Evolutionary conservation across 371 early-diverging fungal species (phyloP).

Genomic region (Lichtheimia hyalospora): DNA sequence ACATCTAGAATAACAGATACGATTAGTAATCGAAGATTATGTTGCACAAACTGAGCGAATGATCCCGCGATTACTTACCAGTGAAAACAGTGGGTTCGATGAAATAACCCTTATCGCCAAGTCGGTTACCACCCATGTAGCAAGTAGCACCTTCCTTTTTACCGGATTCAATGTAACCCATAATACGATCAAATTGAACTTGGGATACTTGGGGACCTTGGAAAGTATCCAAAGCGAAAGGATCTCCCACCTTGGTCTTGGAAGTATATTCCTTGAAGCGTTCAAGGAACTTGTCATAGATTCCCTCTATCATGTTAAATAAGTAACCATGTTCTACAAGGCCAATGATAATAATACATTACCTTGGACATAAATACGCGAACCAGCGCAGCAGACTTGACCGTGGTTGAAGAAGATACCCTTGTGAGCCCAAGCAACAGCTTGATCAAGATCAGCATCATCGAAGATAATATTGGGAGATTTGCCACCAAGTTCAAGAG

Average conservation of each 20-base stretch:
- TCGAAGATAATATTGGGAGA: slow-evolving; percentile 92
- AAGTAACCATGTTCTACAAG: neutral
- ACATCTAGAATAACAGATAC: slow-evolving; percentile 10
- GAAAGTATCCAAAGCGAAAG: slow-evolving; percentile 53
- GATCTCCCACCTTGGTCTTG: slow-evolving; percentile 61
- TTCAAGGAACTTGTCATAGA: slow-evolving; percentile 74
- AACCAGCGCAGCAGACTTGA: slow-evolving; percentile 83
- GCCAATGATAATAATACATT: neutral
- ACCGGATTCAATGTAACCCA: slow-evolving; percentile 53
- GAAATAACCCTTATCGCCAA: slow-evolving; percentile 51
- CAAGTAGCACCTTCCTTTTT: slow-evolving; percentile 52
- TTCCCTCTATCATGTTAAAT: slow-evolving; percentile 25
- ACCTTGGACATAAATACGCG: slow-evolving; percentile 82
- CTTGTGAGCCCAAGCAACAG: slow-evolving; percentile 68
- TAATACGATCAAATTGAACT: slow-evolving; percentile 71
- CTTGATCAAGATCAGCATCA: slow-evolving; percentile 80
- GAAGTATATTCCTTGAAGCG: slow-evolving; percentile 62
- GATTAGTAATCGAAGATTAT: neutral
- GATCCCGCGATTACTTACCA: slow-evolving; percentile 5
- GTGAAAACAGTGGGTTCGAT: slow-evolving; percentile 54
- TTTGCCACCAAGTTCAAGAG: slow-evolving; percentile 85
- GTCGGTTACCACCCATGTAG: slow-evolving; percentile 47
- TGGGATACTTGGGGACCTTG: slow-evolving; percentile 81
- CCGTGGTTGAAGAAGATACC: slow-evolving; percentile 84
- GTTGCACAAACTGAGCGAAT: neutral